Base-by-base conservation (phyloP, 495 filamentous ascomycete species). In the Opeltia flavorubescens region DNA sequence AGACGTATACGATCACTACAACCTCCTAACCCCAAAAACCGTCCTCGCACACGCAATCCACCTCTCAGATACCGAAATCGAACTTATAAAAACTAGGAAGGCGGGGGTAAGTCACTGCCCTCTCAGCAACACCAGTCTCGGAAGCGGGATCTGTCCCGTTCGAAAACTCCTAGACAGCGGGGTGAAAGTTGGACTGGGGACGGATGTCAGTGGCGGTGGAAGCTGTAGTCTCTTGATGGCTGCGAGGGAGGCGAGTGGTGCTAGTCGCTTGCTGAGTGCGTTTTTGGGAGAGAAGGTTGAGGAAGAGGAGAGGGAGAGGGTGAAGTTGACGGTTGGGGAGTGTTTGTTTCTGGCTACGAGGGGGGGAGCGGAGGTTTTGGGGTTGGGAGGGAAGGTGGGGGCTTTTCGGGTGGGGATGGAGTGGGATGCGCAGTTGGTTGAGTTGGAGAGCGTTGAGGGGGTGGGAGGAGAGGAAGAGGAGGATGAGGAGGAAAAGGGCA, bases 1-100 rank as follows among this genome's bases (percentile, higher is more conserved):
- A 5, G 65, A 62, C 28, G 87, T 95, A 36, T 98, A 98, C 62
- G 87, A 94, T 47, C 52, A 57, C 0, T 64, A 69, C 35, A 77
- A 77, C 6, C 68, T 98, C 0, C 67, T 98, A 5, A 83, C 73
- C 3, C 56, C 65, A 0, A 74, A 72, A 13, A 96, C 83, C 3
- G 83, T 95, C 52, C 73, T 98, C 12, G 91, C 89, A 17, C 91
- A 98, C 62, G 84, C 74, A 0, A 69, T 98, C 8, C 81, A 96
- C 63, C 61, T 98, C 9, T 68, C 69, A 0, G 64, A 71, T 0
- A 62, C 59, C 0, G 91, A 98, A 56, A 66, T 69, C 0, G 57
- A 52, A 11, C 59, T 93, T 8, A 73, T 96, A 35, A 72, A 68
- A 12, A 38, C 53, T 3, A 65, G 83, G 1, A 62, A 70, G 4